phyloP scores from a whole-genome alignment of 148 eudicot species.

The Spergularia bocconei region DNA sequence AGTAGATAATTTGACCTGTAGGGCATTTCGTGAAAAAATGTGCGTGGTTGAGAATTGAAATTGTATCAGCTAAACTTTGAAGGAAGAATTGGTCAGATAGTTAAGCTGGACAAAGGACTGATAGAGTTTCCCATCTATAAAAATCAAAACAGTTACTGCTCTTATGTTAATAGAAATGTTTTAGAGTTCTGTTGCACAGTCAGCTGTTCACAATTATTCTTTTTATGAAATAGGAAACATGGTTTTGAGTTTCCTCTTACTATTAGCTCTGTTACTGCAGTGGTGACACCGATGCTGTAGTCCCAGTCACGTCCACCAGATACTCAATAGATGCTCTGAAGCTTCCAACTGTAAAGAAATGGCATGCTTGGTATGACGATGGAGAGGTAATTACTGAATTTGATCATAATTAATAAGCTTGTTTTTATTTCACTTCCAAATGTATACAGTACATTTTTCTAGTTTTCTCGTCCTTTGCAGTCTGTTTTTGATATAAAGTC shows the following conservation, averaged over 20 bases:
- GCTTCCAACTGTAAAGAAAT: constrained; percentile 65
- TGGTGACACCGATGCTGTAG: constrained; percentile 87
- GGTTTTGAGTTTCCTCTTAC: not conserved
- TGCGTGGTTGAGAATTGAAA: too few relatives aligned
- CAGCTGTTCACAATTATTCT: not conserved
- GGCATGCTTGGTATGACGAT: constrained; percentile 90
- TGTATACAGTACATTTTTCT: not conserved
- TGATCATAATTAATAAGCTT: not conserved
- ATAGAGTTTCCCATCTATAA: too few relatives aligned
- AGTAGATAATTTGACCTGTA: not conserved
- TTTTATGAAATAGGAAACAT: not conserved
- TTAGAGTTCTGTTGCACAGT: too few relatives aligned
- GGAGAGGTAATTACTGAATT: constrained; percentile 60
- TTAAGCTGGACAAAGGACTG: too few relatives aligned
- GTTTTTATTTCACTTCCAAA: not conserved
- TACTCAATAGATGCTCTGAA: constrained; percentile 71
- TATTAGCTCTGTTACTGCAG: constrained; percentile 33
- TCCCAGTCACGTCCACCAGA: constrained; percentile 91
- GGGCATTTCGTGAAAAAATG: not conserved
- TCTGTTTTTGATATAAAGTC: too few relatives aligned
- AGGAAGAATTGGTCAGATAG: too few relatives aligned
- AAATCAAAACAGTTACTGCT: too few relatives aligned
- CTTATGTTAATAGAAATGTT: too few relatives aligned
- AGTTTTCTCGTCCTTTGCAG: not conserved
- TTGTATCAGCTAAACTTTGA: too few relatives aligned